Evolutionary conservation across 805 yeast species (phyloP).

Genomic region (Nakazawaea ernobii): DNA sequence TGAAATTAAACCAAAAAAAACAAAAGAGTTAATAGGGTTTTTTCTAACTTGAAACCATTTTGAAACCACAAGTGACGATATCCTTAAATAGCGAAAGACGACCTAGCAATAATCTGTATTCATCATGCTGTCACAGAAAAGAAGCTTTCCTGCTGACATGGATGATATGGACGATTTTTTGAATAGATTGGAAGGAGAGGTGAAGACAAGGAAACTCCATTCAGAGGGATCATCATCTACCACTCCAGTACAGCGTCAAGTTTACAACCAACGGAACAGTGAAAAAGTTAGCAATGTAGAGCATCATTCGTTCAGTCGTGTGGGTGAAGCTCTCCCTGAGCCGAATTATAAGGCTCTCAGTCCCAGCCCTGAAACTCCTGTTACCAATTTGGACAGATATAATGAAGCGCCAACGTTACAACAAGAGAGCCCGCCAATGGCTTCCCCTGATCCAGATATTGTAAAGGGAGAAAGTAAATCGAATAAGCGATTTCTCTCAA

Average conservation of each 20-base stretch:
- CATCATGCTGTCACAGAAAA: not conserved
- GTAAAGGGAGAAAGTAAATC: not conserved
- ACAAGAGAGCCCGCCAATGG: not conserved
- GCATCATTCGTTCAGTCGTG: too few species aligned
- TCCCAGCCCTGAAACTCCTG: too few species aligned
- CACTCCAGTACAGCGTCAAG: too few species aligned
- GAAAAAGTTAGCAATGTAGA: too few species aligned
- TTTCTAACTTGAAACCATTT: not conserved
- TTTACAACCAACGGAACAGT: too few species aligned
- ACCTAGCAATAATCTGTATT: too few species aligned
- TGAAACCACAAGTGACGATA: not conserved
- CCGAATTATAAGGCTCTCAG: too few species aligned
- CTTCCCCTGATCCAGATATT: not conserved
- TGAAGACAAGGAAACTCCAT: not conserved
- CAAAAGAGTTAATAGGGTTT: too few species aligned
- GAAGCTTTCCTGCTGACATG: not conserved
- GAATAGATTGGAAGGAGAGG: not conserved
- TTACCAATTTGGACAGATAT: too few species aligned
- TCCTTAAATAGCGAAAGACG: not conserved
- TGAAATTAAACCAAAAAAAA: too few species aligned
- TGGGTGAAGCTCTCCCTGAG: too few species aligned
- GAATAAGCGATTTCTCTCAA: not conserved
- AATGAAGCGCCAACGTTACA: too few species aligned
- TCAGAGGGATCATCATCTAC: not conserved
- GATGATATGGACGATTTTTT: not conserved